Evolutionary conservation across 306 rosid genomes (phyloP), one percentile per base, ranked within the genome.

Genomic region (Prosopis cineraria): DNA sequence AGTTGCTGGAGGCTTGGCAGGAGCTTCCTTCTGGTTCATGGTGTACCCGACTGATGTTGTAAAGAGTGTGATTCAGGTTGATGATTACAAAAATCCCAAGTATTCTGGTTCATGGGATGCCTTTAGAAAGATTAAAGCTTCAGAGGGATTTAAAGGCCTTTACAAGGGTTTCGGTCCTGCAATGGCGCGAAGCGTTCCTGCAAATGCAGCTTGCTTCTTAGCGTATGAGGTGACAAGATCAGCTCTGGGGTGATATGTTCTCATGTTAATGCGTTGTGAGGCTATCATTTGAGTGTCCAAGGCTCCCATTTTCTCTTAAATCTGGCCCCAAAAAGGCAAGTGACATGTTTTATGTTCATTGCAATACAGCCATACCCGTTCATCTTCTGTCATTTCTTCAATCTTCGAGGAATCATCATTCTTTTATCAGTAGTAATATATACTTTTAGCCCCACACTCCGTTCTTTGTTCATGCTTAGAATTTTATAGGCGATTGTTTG

Each of bases 91-190:
- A 83, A 93, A 85, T 78, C 99, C 97, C 0, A 96, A 90, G 87
- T 96, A 67, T 84, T 85, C 91, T 5, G 97, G 99, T 74, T 87
- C 98, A 0, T 12, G 87, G 36, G 92, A 96, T 79, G 99, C 99
- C 1, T 90, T 93, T 67, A 87, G 84, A 73, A 96, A 88, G 90
- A 86, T 96, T 62, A 27, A 73, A 47, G 88, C 97, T 39, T 33
- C 94, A 0, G 99, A 96, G 64, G 98, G 99, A 20, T 43, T 84
- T 56, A 91, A 87, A 73, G 99, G 98, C 44, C 89, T 96, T 7
- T 93, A 96, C 77, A 96, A 84, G 70, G 99, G 99, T 29, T 96
- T 96, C 50, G 96, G 98, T 72, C 99, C 98, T 6, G 98, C 99
- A 56, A 96, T 93, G 97, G 90, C 81, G 19, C 80, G 98, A 72